Conservation (phyloP, 495 filamentous ascomycete genomes). For the Tetracladium setigerum region DNA sequence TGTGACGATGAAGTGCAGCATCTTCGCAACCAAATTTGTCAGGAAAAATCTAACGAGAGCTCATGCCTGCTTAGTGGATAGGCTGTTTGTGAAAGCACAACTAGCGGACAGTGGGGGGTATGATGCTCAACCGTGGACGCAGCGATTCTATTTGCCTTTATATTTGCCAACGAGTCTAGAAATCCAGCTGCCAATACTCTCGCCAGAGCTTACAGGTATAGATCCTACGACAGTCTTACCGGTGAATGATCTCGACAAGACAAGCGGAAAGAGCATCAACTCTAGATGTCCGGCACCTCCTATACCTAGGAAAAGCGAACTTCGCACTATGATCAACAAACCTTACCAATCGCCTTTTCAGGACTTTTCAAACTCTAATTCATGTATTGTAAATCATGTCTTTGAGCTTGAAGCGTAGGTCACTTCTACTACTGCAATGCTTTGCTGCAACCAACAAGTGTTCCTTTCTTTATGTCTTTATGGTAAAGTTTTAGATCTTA, state of each 20-base stretch:
- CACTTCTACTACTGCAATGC: too few relatives aligned
- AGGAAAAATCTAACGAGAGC: slow-evolving; percentile 64
- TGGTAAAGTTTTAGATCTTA: not conserved
- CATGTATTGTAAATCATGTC: too few relatives aligned
- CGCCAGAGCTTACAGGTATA: not conserved
- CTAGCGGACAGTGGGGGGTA: not conserved
- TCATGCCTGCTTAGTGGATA: slow-evolving; percentile 54
- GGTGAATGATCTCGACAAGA: too few relatives aligned
- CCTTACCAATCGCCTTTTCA: too few relatives aligned
- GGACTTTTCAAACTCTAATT: too few relatives aligned
- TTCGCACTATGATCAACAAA: too few relatives aligned
- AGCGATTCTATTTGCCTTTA: too few relatives aligned
- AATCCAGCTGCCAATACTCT: not conserved
- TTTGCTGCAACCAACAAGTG: not conserved
- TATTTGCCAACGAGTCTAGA: too few relatives aligned
- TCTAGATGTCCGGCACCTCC: not conserved
- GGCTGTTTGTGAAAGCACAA: slow-evolving; percentile 49
- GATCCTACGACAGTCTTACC: too few relatives aligned
- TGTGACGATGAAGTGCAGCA: slow-evolving; percentile 63
- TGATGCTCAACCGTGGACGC: not conserved
- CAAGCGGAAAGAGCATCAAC: too few relatives aligned
- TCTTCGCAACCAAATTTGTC: slow-evolving; percentile 58
- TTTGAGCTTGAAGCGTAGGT: too few relatives aligned
- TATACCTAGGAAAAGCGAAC: not conserved
- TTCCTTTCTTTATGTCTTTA: not conserved